Conservation (phyloP, 495 filamentous ascomycete genomes). For the Endocarpon pusillum region DNA sequence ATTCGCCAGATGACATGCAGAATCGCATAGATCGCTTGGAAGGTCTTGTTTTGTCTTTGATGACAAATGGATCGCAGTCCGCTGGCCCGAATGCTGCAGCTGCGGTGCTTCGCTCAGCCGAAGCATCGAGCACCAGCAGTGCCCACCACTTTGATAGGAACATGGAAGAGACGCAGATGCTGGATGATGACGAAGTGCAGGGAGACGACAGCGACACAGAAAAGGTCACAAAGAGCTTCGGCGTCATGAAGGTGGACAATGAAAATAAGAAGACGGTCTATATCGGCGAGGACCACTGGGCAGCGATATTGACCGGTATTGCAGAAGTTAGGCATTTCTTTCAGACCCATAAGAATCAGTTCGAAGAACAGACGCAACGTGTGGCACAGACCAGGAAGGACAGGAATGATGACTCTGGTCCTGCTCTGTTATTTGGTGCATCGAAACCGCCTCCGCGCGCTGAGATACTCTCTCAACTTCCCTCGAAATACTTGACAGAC, state of each 20-base stretch:
- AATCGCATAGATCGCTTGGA: conserved; percentile 94
- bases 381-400: conserved; percentile 40
- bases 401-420: conserved; percentile 41
- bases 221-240: conserved; percentile 68
- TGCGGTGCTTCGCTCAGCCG: conserved; percentile 44
- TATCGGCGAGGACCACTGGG: conserved; percentile 82
- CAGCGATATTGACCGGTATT: conserved; percentile 73
- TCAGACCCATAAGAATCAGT: conserved; percentile 46
- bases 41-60: conserved; percentile 83
- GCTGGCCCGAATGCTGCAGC: conserved; percentile 44
- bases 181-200: conserved; percentile 35
- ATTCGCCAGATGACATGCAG: conserved; percentile 91
- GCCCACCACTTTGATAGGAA: too few species aligned
- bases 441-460: conserved; percentile 45
- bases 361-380: conserved; percentile 39
- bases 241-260: conserved; percentile 70
- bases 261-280: conserved; percentile 70
- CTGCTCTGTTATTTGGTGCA: conserved; percentile 59
- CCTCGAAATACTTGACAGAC: conserved; percentile 63
- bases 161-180: conserved; percentile 24
- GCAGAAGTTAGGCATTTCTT: conserved; percentile 90
- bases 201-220: conserved; percentile 74
- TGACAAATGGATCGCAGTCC: conserved; percentile 71
- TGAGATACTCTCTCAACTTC: conserved; percentile 66
- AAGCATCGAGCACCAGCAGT: conserved; percentile 27